A percentile compares a stretch with the other conserved stretches of the same genome.
Conservation (phyloP, 1,139 yeast species). For the Candida tunisiensis region DNA sequence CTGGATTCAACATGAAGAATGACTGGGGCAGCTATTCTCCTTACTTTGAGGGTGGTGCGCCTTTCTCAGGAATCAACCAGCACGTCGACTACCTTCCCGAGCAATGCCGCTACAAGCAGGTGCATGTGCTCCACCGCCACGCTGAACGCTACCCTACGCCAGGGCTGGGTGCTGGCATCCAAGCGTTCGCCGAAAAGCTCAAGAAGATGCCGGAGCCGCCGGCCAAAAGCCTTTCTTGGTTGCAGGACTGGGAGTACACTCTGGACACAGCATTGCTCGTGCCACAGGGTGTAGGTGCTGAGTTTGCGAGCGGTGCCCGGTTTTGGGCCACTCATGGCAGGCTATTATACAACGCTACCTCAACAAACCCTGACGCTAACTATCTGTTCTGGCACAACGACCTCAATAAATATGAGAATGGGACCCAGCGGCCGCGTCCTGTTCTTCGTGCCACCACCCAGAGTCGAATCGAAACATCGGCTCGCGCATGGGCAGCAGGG, state of each 20-base stretch:
- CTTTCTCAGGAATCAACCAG: conserved; percentile 14
- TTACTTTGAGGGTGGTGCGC: conserved; percentile 22
- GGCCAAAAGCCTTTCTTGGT: conserved; percentile 13
- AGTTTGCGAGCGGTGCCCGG: conserved; percentile 20
- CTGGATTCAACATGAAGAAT: conserved; percentile 23
- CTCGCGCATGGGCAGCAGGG: conserved; percentile 28
- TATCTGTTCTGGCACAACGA: conserved; percentile 9
- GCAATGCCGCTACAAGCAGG: conserved; percentile 17
- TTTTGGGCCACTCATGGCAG: conserved; percentile 27
- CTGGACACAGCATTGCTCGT: conserved; percentile 21
- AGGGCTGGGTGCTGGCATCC: conserved; percentile 13
- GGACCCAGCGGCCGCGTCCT: conserved; percentile 16
- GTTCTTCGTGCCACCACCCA: conserved; percentile 24
- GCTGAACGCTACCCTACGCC: conserved; percentile 25
- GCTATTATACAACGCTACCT: conserved; percentile 17
- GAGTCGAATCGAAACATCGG: conserved; percentile 23
- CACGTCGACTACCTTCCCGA: conserved; percentile 13
- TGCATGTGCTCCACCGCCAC: conserved; percentile 25
- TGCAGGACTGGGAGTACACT: conserved; percentile 18
- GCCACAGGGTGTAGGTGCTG: conserved; percentile 22
- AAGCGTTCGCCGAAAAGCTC: conserved; percentile 14
- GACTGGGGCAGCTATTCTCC: conserved; percentile 27
- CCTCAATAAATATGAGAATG: conserved; percentile 16
- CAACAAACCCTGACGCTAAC: conserved; percentile 4
- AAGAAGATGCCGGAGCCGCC: conserved; percentile 14